Evolutionary conservation across 257 asterid species (phyloP).

Genomic region (Cordia subcordata): DNA sequence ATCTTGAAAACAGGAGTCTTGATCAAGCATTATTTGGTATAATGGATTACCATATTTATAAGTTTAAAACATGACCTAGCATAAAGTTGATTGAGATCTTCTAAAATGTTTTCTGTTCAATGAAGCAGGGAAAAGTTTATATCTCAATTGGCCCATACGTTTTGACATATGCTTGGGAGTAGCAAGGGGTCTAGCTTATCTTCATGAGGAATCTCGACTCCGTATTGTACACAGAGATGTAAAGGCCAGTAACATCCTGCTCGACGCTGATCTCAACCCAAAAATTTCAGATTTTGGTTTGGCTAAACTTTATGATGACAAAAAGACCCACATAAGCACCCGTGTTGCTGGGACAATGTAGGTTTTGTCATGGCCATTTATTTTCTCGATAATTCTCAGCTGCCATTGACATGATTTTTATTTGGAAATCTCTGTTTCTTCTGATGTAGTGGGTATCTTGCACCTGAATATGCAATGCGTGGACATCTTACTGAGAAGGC

Average conservation of each 20-base stretch:
- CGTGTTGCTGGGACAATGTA: slow-evolving; percentile 88
- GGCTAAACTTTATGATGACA: slow-evolving; percentile 71
- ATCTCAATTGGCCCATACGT: slow-evolving; percentile 65
- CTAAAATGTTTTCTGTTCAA: slow-evolving; percentile 2
- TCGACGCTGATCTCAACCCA: slow-evolving; percentile 54
- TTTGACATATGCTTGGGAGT: slow-evolving; percentile 67
- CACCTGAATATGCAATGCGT: slow-evolving; percentile 79
- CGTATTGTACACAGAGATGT: slow-evolving; percentile 71
- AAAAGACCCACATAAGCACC: slow-evolving; percentile 76
- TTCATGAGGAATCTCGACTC: slow-evolving; percentile 66
- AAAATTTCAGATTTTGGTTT: slow-evolving; percentile 78
- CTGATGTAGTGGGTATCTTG: slow-evolving; percentile 59
- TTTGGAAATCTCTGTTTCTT: background rate
- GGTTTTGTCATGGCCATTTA: slow-evolving; percentile 13
- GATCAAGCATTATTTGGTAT: slow-evolving; percentile 66
- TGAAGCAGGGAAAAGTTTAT: slow-evolving; percentile 36
- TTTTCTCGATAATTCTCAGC: background rate
- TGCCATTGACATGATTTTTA: background rate
- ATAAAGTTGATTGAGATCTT: background rate
- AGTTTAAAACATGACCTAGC: background rate
- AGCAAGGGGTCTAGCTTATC: slow-evolving; percentile 72
- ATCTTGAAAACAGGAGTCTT: slow-evolving; percentile 71
- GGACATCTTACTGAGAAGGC: slow-evolving; percentile 76
- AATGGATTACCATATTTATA: background rate
- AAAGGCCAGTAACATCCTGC: slow-evolving; percentile 73